These are phyloP conservation scores for Tylopilus sp. DNA, from an alignment of 1,284 basidiomycete species.

Conservation along the genomic window DNA sequence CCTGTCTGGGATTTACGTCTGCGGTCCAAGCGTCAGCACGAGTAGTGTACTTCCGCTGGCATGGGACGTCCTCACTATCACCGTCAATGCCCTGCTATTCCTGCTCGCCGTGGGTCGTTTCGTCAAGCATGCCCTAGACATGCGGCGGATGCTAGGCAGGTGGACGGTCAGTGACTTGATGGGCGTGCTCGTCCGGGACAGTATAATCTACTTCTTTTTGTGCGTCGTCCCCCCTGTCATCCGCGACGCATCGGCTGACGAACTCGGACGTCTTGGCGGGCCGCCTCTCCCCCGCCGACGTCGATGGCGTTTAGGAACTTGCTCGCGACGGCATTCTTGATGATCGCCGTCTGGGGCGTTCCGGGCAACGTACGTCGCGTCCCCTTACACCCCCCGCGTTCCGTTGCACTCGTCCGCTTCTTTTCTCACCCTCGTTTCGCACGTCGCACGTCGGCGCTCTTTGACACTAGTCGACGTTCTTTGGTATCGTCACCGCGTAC, in stretches of 20 bases:
- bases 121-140: constrained; percentile 12
- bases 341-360: constrained; percentile 19
- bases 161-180: constrained; percentile 18
- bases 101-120: constrained; percentile 16
- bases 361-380: constrained; percentile 12
- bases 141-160: constrained; percentile 1
- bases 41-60: constrained; percentile 8
- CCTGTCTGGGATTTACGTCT: constrained; percentile 17
- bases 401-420: too few relatives aligned
- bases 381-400: too few relatives aligned
- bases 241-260: too few relatives aligned
- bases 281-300: too few relatives aligned
- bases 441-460: not conserved
- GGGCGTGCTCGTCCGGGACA: constrained; percentile 18
- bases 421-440: too few relatives aligned
- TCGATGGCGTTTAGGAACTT: constrained; percentile 10
- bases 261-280: too few relatives aligned
- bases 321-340: constrained; percentile 15
- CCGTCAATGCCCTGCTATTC: constrained; percentile 13
- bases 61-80: constrained; percentile 15
- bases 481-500: constrained; percentile 17
- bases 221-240: not conserved
- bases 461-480: not conserved
- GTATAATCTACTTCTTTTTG: constrained; percentile 21
- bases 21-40: constrained; percentile 5